A percentile compares a stretch with the other conserved stretches of the same genome.
Conservation (phyloP, 306 rosid species). For the Prunus davidiana region DNA sequence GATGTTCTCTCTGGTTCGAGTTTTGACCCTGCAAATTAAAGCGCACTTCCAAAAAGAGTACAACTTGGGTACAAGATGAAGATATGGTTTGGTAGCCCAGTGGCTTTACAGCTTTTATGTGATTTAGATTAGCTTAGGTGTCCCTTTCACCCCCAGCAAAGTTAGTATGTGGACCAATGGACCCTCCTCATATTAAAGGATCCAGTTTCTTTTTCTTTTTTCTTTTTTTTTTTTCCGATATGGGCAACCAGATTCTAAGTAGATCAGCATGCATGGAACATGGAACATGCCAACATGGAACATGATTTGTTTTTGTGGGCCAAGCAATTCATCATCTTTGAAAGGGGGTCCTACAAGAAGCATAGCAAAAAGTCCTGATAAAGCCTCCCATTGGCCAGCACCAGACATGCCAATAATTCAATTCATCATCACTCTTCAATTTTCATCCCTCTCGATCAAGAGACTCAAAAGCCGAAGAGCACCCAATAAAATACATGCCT, state of each 20-base stretch:
- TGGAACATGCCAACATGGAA: constrained; percentile 9
- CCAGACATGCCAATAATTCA: constrained; percentile 22
- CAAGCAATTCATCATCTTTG: constrained; percentile 1
- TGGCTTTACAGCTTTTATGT: not conserved
- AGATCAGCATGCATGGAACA: constrained; percentile 29
- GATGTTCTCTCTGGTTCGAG: not conserved
- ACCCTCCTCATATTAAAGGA: not conserved
- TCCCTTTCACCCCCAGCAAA: not conserved
- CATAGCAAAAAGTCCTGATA: constrained; percentile 2
- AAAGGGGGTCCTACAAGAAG: constrained; percentile 8
- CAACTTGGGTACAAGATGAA: constrained; percentile 3
- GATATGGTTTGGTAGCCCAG: not conserved
- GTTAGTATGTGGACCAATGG: constrained; percentile 10
- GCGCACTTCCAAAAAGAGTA: not conserved
- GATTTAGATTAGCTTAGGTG: not conserved
- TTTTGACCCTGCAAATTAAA: not conserved
- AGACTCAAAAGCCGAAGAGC: constrained; percentile 3
- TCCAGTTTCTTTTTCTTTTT: not conserved
- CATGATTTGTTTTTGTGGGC: constrained; percentile 22
- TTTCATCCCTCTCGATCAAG: not conserved
- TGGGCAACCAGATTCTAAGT: constrained; percentile 15
- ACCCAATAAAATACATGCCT: not conserved
- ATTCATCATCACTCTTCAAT: constrained; percentile 2
- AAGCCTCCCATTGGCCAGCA: constrained; percentile 19
- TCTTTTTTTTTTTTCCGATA: not conserved